These are phyloP conservation scores for Aureobasidium sp. DNA, from an alignment of 2,329 filamentous ascomycete genomes.

Conservation along the genomic window DNA sequence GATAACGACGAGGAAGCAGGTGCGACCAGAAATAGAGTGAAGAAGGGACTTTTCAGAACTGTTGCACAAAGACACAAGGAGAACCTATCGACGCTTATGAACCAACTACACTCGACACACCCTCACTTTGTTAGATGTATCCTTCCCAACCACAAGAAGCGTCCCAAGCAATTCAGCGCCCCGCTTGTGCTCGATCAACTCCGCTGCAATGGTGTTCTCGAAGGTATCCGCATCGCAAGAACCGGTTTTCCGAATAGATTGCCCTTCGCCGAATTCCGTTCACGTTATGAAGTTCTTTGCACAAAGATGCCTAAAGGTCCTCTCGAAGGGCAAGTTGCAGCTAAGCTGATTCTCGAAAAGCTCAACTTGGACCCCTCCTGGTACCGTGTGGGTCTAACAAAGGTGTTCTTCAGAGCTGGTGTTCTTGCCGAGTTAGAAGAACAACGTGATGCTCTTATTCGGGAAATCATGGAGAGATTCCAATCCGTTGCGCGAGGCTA, in stretches of 20 bases:
- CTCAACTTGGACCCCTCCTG: constrained; percentile 76
- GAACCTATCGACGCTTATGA: constrained; percentile 93
- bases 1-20: constrained; percentile 69
- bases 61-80: constrained; percentile 97
- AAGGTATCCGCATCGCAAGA: constrained; percentile 92
- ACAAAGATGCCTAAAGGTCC: constrained; percentile 82
- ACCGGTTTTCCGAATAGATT: constrained; percentile 95
- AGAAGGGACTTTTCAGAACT: constrained; percentile 94
- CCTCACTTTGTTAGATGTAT: constrained; percentile 98
- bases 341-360: constrained; percentile 81
- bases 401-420: constrained; percentile 95
- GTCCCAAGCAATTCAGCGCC: constrained; percentile 84
- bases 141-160: constrained; percentile 95
- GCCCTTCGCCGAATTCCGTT: constrained; percentile 86
- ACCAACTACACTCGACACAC: constrained; percentile 87
- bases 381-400: constrained; percentile 90
- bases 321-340: constrained; percentile 79
- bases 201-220: constrained; percentile 98
- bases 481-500: constrained; percentile 90
- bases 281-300: constrained; percentile 92
- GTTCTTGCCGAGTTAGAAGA: constrained; percentile 96
- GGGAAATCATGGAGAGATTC: constrained; percentile 87
- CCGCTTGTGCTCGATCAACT: constrained; percentile 93
- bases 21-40: constrained; percentile 70
- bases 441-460: constrained; percentile 84